Evolutionary conservation across 2,329 filamentous ascomycete genomes (phyloP), one percentile per base, ranked within the genome.

Genomic region (Claviceps spartinae): DNA sequence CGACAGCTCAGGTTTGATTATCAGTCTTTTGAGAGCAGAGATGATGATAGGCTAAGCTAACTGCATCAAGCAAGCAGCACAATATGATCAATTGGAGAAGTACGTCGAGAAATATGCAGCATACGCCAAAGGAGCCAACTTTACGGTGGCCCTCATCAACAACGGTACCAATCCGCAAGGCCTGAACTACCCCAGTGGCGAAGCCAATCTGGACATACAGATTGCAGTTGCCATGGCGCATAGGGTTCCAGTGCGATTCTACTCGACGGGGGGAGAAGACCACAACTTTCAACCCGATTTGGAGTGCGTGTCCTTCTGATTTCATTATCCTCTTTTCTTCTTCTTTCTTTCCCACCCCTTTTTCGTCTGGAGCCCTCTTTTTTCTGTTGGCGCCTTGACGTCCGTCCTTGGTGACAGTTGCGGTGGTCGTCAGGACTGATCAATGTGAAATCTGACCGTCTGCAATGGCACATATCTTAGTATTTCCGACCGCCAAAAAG

Each of bases 101-200:
- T 86, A 85, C 60, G 66, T 84, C 47, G 51, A 68, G 13, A 65
- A 66, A 20, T 83, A 76, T 60, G 74, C 76, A 3, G 72, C 78
- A 0, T 71, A 74, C 36, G 69, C 72, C 3, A 63, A 66, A 2
- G 77, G 76, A 0, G 66, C 73, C 16, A 75, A 74, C 49, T 86
- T 86, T 64, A 74, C 72, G 5, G 72, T 78, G 4, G 68, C 74
- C 20, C 70, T 73, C 13, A 77, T 85, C 53, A 78, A 79, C 47
- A 74, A 75, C 40, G 83, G 80, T 1, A 59, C 70, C 5, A 77
- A 79, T 47, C 63, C 67, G 0, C 75, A 80, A 55, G 63, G 67
- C 59, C 63, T 56, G 2, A 34, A 54, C 8, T 61, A 61, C 36
- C 55, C 62, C 0, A 59, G 60, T 14, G 59, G 54, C 1, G 69